phyloP scores from a whole-genome alignment of 768 basidiomycete genomes.

The Amanita pallidorosea region DNA sequence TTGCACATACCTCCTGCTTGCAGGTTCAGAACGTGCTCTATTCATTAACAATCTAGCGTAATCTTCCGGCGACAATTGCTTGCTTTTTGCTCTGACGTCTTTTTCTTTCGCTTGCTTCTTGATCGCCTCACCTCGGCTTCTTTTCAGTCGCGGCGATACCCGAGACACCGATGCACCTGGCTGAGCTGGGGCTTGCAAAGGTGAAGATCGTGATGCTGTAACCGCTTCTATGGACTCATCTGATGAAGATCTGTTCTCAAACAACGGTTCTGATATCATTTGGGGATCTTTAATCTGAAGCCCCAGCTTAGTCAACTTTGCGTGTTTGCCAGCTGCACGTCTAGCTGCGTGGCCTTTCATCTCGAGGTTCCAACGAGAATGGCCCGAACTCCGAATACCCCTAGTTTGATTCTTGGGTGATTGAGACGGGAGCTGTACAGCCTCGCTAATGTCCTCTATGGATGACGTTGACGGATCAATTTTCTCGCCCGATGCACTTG shows the following conservation, averaged over 20 bases:
- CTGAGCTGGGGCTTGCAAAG: constrained; percentile 10
- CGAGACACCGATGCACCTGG: constrained; percentile 1
- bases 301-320: background rate
- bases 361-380: constrained; percentile 12
- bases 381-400: background rate
- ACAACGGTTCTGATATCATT: background rate
- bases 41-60: constrained; percentile 40
- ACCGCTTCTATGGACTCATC: constrained; percentile 2
- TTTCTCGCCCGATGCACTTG: background rate
- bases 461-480: constrained; percentile 19
- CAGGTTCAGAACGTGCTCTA: constrained; percentile 11
- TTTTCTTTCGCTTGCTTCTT: constrained; percentile 10
- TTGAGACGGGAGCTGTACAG: background rate
- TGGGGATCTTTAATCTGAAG: background rate
- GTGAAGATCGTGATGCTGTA: background rate
- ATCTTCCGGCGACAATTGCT: constrained; percentile 35
- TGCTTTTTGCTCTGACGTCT: constrained; percentile 28
- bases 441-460: constrained; percentile 20
- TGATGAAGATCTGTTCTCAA: background rate
- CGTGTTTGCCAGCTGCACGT: constrained; percentile 15
- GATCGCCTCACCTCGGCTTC: background rate
- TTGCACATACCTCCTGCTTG: constrained; percentile 10
- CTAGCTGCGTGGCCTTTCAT: constrained; percentile 24
- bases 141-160: background rate
- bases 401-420: constrained; percentile 1